phyloP scores from a whole-genome alignment of 306 rosid genomes.

The Acacia acuminata region DNA sequence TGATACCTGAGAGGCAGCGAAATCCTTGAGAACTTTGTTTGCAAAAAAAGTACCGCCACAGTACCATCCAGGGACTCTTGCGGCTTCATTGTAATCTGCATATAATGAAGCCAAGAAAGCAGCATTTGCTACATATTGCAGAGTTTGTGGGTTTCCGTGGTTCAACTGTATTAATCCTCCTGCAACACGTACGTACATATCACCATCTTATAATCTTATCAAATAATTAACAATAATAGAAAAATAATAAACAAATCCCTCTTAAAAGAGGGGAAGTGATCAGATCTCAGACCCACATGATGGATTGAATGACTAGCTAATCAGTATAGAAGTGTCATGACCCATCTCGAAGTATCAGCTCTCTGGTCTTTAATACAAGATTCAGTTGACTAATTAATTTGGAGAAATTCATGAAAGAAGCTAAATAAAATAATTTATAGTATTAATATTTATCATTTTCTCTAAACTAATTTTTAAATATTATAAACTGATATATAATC shows the following conservation, averaged over 20 bases:
- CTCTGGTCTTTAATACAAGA: too few species aligned
- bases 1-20: slow-evolving; percentile 67
- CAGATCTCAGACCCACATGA: too few species aligned
- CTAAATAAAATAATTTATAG: too few species aligned
- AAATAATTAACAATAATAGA: background rate
- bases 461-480: too few species aligned
- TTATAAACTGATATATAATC: too few species aligned
- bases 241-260: background rate
- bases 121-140: slow-evolving; percentile 64
- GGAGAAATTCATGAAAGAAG: too few species aligned
- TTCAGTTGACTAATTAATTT: too few species aligned
- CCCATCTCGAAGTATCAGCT: too few species aligned
- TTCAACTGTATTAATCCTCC: slow-evolving; percentile 64
- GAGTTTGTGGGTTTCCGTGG: slow-evolving; percentile 50
- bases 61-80: slow-evolving; percentile 54
- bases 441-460: too few species aligned
- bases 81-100: slow-evolving; percentile 59
- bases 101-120: slow-evolving; percentile 66
- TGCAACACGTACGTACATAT: slow-evolving; percentile 16
- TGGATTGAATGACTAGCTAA: too few species aligned
- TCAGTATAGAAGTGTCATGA: too few species aligned
- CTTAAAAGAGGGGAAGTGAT: background rate
- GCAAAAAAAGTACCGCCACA: slow-evolving; percentile 48
- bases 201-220: background rate
- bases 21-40: slow-evolving; percentile 34